Base-by-base conservation (phyloP, 116 monocot species). In the Phalaenopsis hybrid region DNA sequence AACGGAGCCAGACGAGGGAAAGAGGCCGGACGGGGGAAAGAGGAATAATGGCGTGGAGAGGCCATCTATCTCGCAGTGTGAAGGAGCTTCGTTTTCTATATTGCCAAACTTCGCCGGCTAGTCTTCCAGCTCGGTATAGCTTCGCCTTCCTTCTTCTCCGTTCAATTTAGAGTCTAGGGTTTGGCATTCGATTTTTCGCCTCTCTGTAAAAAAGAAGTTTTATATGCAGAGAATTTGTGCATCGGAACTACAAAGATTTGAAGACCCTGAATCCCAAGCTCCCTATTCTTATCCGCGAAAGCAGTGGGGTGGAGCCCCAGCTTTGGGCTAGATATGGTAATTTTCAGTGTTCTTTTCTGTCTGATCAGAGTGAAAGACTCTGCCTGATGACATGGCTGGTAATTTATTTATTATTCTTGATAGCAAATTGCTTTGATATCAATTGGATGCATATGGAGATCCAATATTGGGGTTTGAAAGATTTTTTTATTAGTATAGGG, bases 271-370 rank as follows among this genome's bases (percentile, higher is more conserved):
- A 98, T 76, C 98, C 98, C 33, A 92, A 90, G 82, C 89, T 98
- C 67, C 95, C 98, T 0, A 88, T 98, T 46, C 82, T 98, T 78
- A 93, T 98, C 86, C 89, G 98, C 3, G 98, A 98, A 81, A 92
- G 93, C 89, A 82, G 86, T 68, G 93, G 98, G 2, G 82, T 89
- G 52, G 87, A 92, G 73, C 98, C 95, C 21, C 98, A 98, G 82
- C 76, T 98, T 7, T 98, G 95, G 98, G 91, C 93, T 2, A 89
- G 98, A 93, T 95, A 98, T 52, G 95, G 98, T 98, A 85, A 50
- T 57, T 74, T 61, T 51, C 0, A 4, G 45, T 12, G 21, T 20
- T 75, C 20, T 20, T 74, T 46, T 46, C 12, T 8, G 4, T 75
- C 15, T 75, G 6, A 75, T 18, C 2, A 7, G 20, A 75, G 18